Conservation (phyloP, 768 basidiomycete species). For the Calocybe cyanea region DNA sequence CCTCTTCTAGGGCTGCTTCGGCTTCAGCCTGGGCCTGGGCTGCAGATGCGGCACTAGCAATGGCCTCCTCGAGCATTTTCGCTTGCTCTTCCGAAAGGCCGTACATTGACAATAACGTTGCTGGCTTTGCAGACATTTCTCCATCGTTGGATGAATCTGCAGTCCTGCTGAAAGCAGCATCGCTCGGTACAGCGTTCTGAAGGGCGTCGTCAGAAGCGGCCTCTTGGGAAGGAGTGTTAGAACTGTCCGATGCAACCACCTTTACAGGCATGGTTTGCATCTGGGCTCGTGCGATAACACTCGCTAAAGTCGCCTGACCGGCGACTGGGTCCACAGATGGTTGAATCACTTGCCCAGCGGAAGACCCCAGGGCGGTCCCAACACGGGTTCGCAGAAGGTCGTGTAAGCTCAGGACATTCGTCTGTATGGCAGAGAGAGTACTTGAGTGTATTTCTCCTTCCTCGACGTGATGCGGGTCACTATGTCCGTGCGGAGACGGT, state of each 20-base stretch:
- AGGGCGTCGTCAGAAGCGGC: neutral
- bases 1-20: slow-evolving; percentile 71
- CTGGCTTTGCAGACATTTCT: slow-evolving; percentile 15
- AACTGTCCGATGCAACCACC: neutral
- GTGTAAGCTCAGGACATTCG: slow-evolving; percentile 51
- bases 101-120: slow-evolving; percentile 56
- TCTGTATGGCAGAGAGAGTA: slow-evolving; percentile 47
- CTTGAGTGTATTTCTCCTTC: slow-evolving; percentile 58
- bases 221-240: neutral
- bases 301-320: slow-evolving; percentile 67
- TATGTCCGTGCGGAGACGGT: slow-evolving; percentile 18
- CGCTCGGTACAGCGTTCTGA: neutral
- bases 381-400: slow-evolving; percentile 55
- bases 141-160: neutral
- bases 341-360: slow-evolving; percentile 25
- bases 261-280: slow-evolving; percentile 36
- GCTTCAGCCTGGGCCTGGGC: slow-evolving; percentile 79
- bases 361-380: slow-evolving; percentile 47
- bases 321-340: slow-evolving; percentile 40
- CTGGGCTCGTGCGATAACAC: slow-evolving; percentile 70
- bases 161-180: neutral
- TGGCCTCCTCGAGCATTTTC: slow-evolving; percentile 64
- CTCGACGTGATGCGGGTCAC: slow-evolving; percentile 36
- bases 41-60: slow-evolving; percentile 68
- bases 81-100: slow-evolving; percentile 75